Percentiles rank a stretch among this genome's conserved stretches.
Evolutionary conservation across 176 grass and related monocot species (phyloP).

Genomic region (sorghum (Sorghum bicolor)): DNA sequence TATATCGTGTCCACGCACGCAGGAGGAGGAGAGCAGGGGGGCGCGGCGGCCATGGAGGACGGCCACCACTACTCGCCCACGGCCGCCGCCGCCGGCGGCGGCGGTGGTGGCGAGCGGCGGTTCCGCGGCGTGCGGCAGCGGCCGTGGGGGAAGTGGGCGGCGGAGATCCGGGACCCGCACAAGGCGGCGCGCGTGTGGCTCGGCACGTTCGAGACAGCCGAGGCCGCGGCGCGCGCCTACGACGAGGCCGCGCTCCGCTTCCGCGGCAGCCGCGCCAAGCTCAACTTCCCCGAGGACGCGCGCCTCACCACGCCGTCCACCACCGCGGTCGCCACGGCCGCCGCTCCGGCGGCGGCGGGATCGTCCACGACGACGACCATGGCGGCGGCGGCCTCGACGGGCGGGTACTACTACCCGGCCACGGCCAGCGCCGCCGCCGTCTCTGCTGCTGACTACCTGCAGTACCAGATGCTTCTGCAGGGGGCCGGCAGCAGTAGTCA

Average conservation of each 20-base stretch:
- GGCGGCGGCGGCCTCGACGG: neutral
- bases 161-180: constrained; percentile 95
- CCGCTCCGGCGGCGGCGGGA: neutral
- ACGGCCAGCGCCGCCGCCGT: neutral
- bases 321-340: neutral
- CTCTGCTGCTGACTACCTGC: constrained; percentile 33
- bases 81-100: neutral
- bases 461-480: constrained; percentile 50
- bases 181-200: constrained; percentile 92
- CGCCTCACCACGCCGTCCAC: constrained; percentile 21
- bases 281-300: constrained; percentile 98
- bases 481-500: neutral
- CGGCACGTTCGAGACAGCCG: constrained; percentile 92
- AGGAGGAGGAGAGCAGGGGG: neutral
- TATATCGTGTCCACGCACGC: neutral
- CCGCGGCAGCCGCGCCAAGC: constrained; percentile 88
- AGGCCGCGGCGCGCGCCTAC: constrained; percentile 90
- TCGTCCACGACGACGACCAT: neutral
- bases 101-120: constrained; percentile 23
- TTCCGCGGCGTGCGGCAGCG: constrained; percentile 92
- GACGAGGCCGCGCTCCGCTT: constrained; percentile 91
- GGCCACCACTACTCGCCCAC: constrained; percentile 30
- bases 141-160: constrained; percentile 99
- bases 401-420: constrained; percentile 22
- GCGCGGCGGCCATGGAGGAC: constrained; percentile 39